Evolutionary conservation across 352 stramenopile genomes (phyloP).

Genomic region (Phytophthora crassamura): DNA sequence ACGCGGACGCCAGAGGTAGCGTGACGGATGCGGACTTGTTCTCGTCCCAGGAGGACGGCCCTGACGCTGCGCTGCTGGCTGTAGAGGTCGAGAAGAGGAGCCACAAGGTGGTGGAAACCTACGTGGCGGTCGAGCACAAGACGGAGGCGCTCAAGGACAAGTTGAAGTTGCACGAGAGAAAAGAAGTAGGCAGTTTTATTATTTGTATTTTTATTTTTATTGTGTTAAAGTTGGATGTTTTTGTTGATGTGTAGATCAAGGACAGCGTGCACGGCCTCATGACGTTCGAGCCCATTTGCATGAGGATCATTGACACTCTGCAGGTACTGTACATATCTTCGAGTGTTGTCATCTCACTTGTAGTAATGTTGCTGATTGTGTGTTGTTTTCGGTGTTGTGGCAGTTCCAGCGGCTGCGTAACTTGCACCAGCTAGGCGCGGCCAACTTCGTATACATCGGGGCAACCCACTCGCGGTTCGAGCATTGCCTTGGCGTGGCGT

Average conservation of each 20-base stretch:
- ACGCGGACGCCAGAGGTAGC: constrained; percentile 44
- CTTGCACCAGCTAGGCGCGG: constrained; percentile 94
- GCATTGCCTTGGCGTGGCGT: constrained; percentile 94
- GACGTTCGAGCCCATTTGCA: constrained; percentile 80
- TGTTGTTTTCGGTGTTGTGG: background rate
- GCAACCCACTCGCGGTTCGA: constrained; percentile 84
- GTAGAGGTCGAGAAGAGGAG: constrained; percentile 5
- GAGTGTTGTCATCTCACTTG: too few species aligned
- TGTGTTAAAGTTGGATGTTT: background rate
- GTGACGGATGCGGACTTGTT: constrained; percentile 64
- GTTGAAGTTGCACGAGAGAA: constrained; percentile 50
- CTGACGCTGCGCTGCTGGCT: constrained; percentile 16
- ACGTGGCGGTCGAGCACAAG: background rate
- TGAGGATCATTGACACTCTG: constrained; percentile 83
- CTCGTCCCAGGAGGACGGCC: constrained; percentile 61
- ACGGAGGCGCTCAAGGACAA: background rate
- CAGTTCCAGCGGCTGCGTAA: constrained; percentile 95
- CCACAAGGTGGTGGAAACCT: background rate
- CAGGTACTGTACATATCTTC: constrained; percentile 61
- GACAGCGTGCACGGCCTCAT: constrained; percentile 84
- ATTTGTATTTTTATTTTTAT: background rate
- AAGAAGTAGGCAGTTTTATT: constrained; percentile 44
- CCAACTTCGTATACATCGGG: constrained; percentile 90
- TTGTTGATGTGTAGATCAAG: constrained; percentile 65
- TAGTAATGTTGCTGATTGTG: background rate